These are phyloP conservation scores for Phytophthora pinifolia DNA, from an alignment of 352 stramenopile species.

Conservation along the genomic window DNA sequence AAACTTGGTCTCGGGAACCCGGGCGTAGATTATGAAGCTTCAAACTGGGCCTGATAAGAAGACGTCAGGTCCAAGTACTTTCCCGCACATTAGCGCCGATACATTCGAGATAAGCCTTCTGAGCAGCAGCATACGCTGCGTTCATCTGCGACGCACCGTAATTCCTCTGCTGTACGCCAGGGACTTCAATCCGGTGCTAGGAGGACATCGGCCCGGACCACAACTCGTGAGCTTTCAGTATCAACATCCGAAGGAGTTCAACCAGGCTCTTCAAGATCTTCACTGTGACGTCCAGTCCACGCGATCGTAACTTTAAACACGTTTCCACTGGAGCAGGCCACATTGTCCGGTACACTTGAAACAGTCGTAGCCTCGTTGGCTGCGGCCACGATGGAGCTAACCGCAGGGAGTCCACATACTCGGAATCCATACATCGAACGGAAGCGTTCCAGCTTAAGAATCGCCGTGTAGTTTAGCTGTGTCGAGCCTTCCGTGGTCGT, in stretches of 20 bases:
- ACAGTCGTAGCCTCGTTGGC: conserved; percentile 5
- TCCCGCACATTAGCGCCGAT: conserved; percentile 29
- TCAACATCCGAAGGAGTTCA: conserved; percentile 10
- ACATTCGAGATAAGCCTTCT: conserved; percentile 28
- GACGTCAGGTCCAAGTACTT: conserved; percentile 22
- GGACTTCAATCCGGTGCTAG: conserved; percentile 12
- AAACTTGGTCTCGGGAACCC: conserved; percentile 30
- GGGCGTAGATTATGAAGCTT: conserved; percentile 6
- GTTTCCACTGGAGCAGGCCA: conserved; percentile 1
- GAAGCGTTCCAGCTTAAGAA: neutral
- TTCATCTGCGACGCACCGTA: conserved; percentile 14
- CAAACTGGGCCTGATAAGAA: conserved; percentile 11
- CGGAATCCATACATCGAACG: conserved; percentile 3
- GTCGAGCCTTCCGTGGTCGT: conserved; percentile 7
- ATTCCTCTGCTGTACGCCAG: conserved; percentile 26
- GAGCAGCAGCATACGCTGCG: conserved; percentile 21
- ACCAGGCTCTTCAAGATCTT: conserved; percentile 14
- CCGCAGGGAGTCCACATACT: conserved; percentile 3
- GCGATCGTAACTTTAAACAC: conserved; percentile 13
- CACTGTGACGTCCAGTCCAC: conserved; percentile 18
- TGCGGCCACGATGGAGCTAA: conserved; percentile 10
- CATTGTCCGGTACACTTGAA: neutral
- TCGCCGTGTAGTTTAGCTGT: neutral
- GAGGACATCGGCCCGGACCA: conserved; percentile 10
- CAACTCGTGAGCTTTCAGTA: conserved; percentile 1